Conservation (phyloP, 1,284 basidiomycete species). For the Sporisorium reilianum region DNA sequence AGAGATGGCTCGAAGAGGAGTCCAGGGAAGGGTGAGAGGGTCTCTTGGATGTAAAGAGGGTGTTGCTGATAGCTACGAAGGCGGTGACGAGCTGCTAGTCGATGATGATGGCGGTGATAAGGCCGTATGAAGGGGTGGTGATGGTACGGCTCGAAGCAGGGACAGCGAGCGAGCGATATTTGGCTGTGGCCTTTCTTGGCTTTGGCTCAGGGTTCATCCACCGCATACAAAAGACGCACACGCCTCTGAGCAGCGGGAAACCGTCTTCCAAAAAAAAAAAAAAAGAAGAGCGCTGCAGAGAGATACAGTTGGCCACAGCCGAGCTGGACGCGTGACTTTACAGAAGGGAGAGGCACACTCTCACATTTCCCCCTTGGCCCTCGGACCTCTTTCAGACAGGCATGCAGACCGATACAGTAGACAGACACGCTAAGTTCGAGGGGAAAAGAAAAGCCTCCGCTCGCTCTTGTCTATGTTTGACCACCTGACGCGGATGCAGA, state of each 20-base stretch:
- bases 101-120: not conserved
- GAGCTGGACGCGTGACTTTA: slow-evolving; percentile 7
- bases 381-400: not conserved
- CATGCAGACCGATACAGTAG: not conserved
- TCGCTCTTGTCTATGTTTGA: no score
- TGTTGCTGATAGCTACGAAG: not conserved
- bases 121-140: not conserved
- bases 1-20: not conserved
- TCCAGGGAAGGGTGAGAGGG: slow-evolving; percentile 3
- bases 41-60: slow-evolving; percentile 2
- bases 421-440: not conserved
- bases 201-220: slow-evolving; percentile 1
- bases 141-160: not conserved
- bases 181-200: not conserved
- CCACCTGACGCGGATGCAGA: slow-evolving; percentile 17
- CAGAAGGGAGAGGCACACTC: not conserved
- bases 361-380: slow-evolving; percentile 2
- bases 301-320: not conserved
- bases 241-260: not conserved
- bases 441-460: no score
- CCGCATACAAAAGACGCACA: not conserved
- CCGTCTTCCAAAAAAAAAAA: not conserved
- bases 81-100: not conserved
- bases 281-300: not conserved
- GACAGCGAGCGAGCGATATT: not conserved